Evolutionary conservation across 1,139 yeast species (phyloP).

Genomic region (Magnusiomyces tetraspermus): DNA sequence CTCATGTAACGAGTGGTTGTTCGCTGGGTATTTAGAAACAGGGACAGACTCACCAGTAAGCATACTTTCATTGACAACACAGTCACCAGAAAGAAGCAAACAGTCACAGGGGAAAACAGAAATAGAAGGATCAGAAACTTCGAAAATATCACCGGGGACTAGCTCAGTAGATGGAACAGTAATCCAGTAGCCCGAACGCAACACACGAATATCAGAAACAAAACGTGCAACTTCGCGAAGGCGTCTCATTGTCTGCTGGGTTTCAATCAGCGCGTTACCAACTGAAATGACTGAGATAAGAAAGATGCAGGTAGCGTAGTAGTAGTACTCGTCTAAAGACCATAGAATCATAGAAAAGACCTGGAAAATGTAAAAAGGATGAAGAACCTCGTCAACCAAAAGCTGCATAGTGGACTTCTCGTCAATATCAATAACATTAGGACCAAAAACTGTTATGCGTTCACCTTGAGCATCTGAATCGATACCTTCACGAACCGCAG

Average conservation of each 20-base stretch:
- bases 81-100: constrained; percentile 76
- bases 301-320: constrained; percentile 88
- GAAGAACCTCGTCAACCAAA: constrained; percentile 77
- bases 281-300: constrained; percentile 75
- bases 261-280: constrained; percentile 70
- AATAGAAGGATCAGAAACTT: constrained; percentile 78
- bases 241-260: constrained; percentile 63
- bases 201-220: constrained; percentile 73
- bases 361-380: constrained; percentile 92
- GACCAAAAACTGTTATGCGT: constrained; percentile 65
- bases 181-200: constrained; percentile 92
- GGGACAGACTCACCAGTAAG: constrained; percentile 98
- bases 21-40: constrained; percentile 67
- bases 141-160: constrained; percentile 94
- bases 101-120: constrained; percentile 79
- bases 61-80: constrained; percentile 92
- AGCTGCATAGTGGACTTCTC: constrained; percentile 61
- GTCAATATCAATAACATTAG: constrained; percentile 62
- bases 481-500: constrained; percentile 57
- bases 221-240: constrained; percentile 66
- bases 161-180: constrained; percentile 69
- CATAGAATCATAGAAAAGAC: constrained; percentile 83
- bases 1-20: constrained; percentile 48
- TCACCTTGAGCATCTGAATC: constrained; percentile 60
- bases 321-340: constrained; percentile 86